Conservation (phyloP, 1,284 basidiomycete species). For the Ganoderma lingzhi region DNA sequence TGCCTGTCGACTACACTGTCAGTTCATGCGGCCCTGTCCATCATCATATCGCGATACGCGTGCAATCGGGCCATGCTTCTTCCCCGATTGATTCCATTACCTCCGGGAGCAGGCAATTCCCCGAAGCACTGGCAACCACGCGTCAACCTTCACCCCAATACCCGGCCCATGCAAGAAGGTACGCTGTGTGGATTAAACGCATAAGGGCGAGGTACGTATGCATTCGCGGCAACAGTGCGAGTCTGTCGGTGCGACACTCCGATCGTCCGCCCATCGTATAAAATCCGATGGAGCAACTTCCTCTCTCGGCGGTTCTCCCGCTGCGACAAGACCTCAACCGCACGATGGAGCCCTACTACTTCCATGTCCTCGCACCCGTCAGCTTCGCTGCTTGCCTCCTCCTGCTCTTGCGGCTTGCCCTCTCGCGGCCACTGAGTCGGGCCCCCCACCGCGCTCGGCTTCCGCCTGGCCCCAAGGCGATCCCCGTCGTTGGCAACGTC, state of each 20-base stretch:
- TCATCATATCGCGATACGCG: slow-evolving; percentile 31
- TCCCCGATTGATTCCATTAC: slow-evolving; percentile 27
- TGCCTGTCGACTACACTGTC: slow-evolving; percentile 25
- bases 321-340: slow-evolving; percentile 8
- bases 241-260: slow-evolving; percentile 23
- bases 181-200: slow-evolving; percentile 4
- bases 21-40: slow-evolving; percentile 19
- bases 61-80: slow-evolving; percentile 26
- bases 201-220: slow-evolving; percentile 19
- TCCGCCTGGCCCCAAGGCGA: slow-evolving; percentile 56
- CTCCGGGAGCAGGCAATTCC: slow-evolving; percentile 21
- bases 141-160: slow-evolving; percentile 20
- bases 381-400: slow-evolving; percentile 26
- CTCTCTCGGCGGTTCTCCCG: slow-evolving; percentile 11
- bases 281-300: slow-evolving; percentile 21
- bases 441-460: slow-evolving; percentile 20
- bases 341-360: slow-evolving; percentile 22
- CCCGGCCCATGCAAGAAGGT: slow-evolving; percentile 16
- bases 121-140: slow-evolving; percentile 16
- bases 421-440: slow-evolving; percentile 14
- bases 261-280: slow-evolving; percentile 28
- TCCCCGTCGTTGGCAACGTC: slow-evolving; percentile 58
- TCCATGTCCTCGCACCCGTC: slow-evolving; percentile 24
- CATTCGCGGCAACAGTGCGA: slow-evolving; percentile 16
- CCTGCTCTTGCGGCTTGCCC: slow-evolving; percentile 23